phyloP scores from a whole-genome alignment of 495 filamentous ascomycete genomes.

The Tuber aestivum region DNA sequence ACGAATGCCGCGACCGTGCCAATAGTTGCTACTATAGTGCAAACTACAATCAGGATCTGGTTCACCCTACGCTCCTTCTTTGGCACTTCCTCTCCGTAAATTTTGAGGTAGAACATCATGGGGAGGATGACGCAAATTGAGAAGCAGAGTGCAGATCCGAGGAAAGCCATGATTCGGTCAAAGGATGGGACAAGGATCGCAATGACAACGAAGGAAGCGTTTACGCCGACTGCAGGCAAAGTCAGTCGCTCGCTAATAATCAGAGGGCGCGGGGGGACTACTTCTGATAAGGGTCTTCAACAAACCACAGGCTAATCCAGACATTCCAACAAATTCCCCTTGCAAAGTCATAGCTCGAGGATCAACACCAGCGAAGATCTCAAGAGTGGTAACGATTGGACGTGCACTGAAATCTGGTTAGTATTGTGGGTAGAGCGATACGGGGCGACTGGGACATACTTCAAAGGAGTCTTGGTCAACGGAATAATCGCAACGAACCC shows the following conservation, averaged over 20 bases:
- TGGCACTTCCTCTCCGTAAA: constrained; percentile 77
- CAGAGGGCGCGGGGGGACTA: constrained; percentile 4
- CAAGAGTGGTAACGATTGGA: constrained; percentile 77
- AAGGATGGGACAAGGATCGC: constrained; percentile 81
- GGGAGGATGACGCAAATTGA: constrained; percentile 90
- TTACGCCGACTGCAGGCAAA: constrained; percentile 46
- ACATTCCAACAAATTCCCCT: constrained; percentile 50
- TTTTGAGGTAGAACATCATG: constrained; percentile 82
- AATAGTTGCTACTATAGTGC: constrained; percentile 60
- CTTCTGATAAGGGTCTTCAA: constrained; percentile 57
- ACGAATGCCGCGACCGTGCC: constrained; percentile 86
- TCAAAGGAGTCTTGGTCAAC: constrained; percentile 87
- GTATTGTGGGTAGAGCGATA: constrained; percentile 5
- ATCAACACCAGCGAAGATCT: constrained; percentile 70
- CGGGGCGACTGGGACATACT: constrained; percentile 49
- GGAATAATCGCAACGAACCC: constrained; percentile 87
- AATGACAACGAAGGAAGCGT: constrained; percentile 58
- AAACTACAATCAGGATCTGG: constrained; percentile 64
- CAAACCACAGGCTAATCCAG: constrained; percentile 54
- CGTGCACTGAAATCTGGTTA: constrained; percentile 52
- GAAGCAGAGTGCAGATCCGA: constrained; percentile 87
- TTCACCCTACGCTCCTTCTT: constrained; percentile 58
- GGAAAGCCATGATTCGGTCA: constrained; percentile 88
- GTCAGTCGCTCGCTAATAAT: constrained; percentile 10
- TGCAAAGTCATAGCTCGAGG: constrained; percentile 49